A percentile compares a stretch with the other conserved stretches of the same genome.
phyloP scores from a whole-genome alignment of 2,329 filamentous ascomycete species.

The Fusarium coffeatum region DNA sequence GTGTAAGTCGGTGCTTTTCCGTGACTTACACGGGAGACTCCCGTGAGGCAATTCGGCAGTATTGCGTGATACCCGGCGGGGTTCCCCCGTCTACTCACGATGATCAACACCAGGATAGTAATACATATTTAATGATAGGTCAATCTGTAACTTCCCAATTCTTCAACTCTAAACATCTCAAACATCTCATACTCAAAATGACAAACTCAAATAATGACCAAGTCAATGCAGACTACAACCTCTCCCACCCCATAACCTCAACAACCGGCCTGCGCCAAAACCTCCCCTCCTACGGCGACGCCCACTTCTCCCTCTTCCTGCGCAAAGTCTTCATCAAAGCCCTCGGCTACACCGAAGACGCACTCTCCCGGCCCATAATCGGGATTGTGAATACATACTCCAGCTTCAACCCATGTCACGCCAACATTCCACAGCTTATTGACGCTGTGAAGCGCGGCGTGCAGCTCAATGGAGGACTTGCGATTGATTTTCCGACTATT shows the following conservation, averaged over 20 bases:
- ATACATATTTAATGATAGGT: constrained; percentile 40
- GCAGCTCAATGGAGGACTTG: constrained; percentile 73
- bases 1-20: background rate
- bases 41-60: constrained; percentile 23
- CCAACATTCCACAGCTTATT: constrained; percentile 76
- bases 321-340: constrained; percentile 84
- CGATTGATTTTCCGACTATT: constrained; percentile 80
- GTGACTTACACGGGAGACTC: constrained; percentile 1
- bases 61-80: constrained; percentile 38
- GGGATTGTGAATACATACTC: constrained; percentile 81
- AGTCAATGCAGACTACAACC: constrained; percentile 69
- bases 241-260: constrained; percentile 63
- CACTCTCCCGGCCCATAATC: constrained; percentile 76
- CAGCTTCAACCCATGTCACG: constrained; percentile 79
- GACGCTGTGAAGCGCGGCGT: constrained; percentile 77
- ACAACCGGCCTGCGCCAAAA: constrained; percentile 69
- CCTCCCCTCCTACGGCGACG: constrained; percentile 76
- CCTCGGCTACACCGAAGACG: constrained; percentile 77
- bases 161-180: background rate
- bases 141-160: no score
- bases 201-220: constrained; percentile 10
- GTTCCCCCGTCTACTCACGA: constrained; percentile 27
- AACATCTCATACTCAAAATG: constrained; percentile 19
- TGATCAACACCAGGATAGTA: constrained; percentile 33
- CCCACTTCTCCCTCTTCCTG: constrained; percentile 80